Percentiles rank a stretch among this genome's conserved stretches.
These are phyloP conservation scores for Fusarium sp. DNA, from an alignment of 2,329 filamentous ascomycete species.

Conservation along the genomic window DNA sequence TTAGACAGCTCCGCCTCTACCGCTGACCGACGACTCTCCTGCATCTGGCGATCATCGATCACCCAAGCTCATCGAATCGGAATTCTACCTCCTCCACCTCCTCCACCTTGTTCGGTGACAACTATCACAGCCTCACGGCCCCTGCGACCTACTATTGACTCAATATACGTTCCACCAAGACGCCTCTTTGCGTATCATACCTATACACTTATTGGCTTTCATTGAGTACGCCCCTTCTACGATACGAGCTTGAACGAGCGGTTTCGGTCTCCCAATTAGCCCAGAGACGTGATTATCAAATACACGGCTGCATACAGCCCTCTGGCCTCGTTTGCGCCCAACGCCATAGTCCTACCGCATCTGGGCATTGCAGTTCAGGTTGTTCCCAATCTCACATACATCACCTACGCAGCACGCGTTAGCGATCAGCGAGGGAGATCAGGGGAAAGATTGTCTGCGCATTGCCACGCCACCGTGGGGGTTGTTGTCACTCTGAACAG, in stretches of 20 bases:
- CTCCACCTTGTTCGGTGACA: constrained; percentile 27
- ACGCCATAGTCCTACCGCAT: constrained; percentile 35
- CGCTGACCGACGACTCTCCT: constrained; percentile 2
- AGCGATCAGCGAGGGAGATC: constrained; percentile 18
- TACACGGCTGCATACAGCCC: constrained; percentile 37
- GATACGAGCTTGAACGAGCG: constrained; percentile 48
- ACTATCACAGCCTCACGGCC: constrained; percentile 33
- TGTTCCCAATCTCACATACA: constrained; percentile 28
- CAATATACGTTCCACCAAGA: constrained; percentile 35
- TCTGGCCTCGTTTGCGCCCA: constrained; percentile 34
- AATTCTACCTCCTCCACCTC: constrained; percentile 21
- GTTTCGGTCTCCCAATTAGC: constrained; percentile 34
- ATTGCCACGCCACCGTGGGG: constrained; percentile 37
- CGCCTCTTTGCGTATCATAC: constrained; percentile 40
- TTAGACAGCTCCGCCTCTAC: constrained; percentile 8
- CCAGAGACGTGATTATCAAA: constrained; percentile 38
- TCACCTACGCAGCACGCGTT: constrained; percentile 24
- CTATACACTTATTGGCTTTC: constrained; percentile 38
- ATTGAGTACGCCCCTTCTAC: constrained; percentile 30
- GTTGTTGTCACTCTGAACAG: constrained; percentile 28
- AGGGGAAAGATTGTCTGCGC: constrained; percentile 27
- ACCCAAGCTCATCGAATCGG: constrained; percentile 27
- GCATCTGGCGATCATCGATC: constrained; percentile 29
- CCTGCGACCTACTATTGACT: constrained; percentile 36
- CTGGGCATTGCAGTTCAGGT: constrained; percentile 20